Conservation (phyloP, 495 filamentous ascomycete genomes). For the Thermochaetoides thermophila region DNA sequence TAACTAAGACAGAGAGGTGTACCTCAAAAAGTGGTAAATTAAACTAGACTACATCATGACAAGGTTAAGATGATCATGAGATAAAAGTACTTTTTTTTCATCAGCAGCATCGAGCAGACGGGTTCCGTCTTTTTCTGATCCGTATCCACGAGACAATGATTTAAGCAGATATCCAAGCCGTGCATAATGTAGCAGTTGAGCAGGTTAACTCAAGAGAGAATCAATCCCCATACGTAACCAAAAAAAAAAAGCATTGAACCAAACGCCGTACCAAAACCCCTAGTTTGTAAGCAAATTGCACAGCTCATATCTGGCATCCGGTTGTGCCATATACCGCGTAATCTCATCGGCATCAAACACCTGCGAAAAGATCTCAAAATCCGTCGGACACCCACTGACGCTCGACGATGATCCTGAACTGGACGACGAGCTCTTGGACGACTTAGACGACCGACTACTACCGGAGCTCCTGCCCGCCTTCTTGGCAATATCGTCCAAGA, state of each 20-base stretch:
- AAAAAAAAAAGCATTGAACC: background rate
- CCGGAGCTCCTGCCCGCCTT: conserved; percentile 26
- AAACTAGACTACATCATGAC: no score
- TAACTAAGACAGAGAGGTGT: no score
- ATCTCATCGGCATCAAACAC: conserved; percentile 29
- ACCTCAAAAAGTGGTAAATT: no score
- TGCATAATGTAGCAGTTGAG: no score
- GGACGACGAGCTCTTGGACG: conserved; percentile 13
- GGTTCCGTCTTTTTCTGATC: no score
- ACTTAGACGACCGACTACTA: conserved; percentile 21
- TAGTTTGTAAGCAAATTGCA: conserved; percentile 23
- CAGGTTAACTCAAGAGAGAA: no score
- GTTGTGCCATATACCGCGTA: conserved; percentile 23
- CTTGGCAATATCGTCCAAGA: conserved; percentile 33
- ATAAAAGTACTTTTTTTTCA: no score
- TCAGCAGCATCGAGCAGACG: no score
- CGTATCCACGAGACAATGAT: no score
- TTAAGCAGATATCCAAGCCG: no score
- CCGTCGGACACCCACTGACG: conserved; percentile 16
- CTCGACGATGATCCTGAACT: conserved; percentile 14
- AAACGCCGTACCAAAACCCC: no score
- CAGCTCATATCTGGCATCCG: conserved; percentile 31
- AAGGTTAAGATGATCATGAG: no score
- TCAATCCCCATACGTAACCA: background rate
- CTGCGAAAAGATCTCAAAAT: conserved; percentile 28